Base-by-base conservation (phyloP, 2,329 filamentous ascomycete genomes). In the Fusarium dlaminii region DNA sequence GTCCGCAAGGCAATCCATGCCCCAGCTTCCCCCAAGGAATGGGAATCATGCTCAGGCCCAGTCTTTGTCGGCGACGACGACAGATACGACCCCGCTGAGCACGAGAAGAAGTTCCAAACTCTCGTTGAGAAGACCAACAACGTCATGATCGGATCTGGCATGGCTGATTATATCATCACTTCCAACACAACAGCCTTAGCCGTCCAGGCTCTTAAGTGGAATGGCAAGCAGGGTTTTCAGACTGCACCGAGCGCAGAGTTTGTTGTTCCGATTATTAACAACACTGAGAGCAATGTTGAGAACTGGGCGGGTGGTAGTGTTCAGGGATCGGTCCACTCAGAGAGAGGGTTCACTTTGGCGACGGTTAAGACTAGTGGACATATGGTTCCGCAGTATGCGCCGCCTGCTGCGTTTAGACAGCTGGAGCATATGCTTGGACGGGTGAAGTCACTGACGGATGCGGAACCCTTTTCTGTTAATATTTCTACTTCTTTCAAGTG, bases 401-500 rank as follows among this genome's bases (percentile, higher is more conserved):
- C 66, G 6, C 66, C 66, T 6, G 66, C 66, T 4, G 66, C 66
- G 0, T 69, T 69, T 17, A 56, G 66, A 15, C 66, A 69, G 22
- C 3, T 69, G 7, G 66, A 69, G 32, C 58, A 69, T 45, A 51
- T 69, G 3, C 65, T 69, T n/a, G 66, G 66, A n/a, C 24, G 66
- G 6, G 66, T 69, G 27, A 68, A 69, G 32, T 69, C 65, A 0
- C 30, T 69, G 1, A 49, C 65, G 1, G 65, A 69, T 11, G 48
- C 65, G 1, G 65, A 69, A 8, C 65, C 65, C 0, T 69, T 55
- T 9, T 63, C 66, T 22, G 5, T 69, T 1, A 69, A 69, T 1
- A 69, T 69, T 13, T 69, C 66, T 7, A 69, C 66, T 30, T 63
- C 65, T 4, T 69, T 69, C 22, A 69, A 49, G n/a, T 69, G 66